phyloP scores from a whole-genome alignment of 768 basidiomycete species.

The Russula sp. region DNA sequence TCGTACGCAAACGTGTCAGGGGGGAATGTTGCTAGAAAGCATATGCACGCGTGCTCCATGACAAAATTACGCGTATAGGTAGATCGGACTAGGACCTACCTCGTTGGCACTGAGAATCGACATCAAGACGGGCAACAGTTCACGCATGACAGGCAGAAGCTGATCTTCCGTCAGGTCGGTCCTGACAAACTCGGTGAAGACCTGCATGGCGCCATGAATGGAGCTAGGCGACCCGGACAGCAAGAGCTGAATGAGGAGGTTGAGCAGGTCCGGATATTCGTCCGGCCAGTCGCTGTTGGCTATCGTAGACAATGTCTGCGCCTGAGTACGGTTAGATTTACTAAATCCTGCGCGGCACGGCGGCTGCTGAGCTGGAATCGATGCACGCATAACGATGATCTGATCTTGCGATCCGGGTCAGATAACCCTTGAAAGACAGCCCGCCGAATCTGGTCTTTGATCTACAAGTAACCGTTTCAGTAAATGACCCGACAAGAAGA shows the following conservation, averaged over 20 bases:
- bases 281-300: slow-evolving; percentile 95
- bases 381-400: slow-evolving; percentile 72
- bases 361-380: not conserved
- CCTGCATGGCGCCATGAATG: slow-evolving; percentile 94
- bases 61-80: slow-evolving; percentile 1
- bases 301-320: slow-evolving; percentile 79
- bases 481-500: slow-evolving; percentile 7
- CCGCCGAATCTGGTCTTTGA: slow-evolving; percentile 72
- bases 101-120: slow-evolving; percentile 69
- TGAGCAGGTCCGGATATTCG: slow-evolving; percentile 86
- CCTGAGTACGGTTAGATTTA: slow-evolving; percentile 38
- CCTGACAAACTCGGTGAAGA: slow-evolving; percentile 91
- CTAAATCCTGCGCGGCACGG: not conserved
- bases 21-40: slow-evolving; percentile 58
- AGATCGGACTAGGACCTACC: slow-evolving; percentile 33
- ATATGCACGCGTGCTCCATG: not conserved
- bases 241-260: slow-evolving; percentile 65
- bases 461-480: slow-evolving; percentile 34
- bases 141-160: slow-evolving; percentile 82
- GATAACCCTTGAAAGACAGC: slow-evolving; percentile 78
- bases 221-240: slow-evolving; percentile 63
- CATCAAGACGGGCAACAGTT: slow-evolving; percentile 81
- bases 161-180: slow-evolving; percentile 93
- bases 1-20: slow-evolving; percentile 74
- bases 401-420: slow-evolving; percentile 79